phyloP scores from a whole-genome alignment of 2,329 filamentous ascomycete genomes.

The Ophiosphaerella korrae region DNA sequence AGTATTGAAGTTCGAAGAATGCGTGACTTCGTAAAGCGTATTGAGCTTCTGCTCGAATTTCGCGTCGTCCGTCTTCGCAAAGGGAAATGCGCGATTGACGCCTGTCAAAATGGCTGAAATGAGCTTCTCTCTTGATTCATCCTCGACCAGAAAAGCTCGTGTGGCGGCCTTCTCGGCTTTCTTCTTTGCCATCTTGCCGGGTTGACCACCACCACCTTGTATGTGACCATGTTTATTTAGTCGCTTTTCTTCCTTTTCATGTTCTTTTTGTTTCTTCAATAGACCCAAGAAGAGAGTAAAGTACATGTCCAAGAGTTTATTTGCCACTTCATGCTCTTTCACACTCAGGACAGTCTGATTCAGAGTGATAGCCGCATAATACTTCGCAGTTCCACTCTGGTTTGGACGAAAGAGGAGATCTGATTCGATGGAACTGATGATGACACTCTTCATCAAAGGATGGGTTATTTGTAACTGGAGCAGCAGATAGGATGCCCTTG shows the following conservation, averaged over 20 bases:
- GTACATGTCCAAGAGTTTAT: slow-evolving; percentile 84
- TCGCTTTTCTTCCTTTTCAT: slow-evolving; percentile 46
- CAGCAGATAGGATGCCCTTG: slow-evolving; percentile 89
- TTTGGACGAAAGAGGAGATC: slow-evolving; percentile 86
- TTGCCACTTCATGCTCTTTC: slow-evolving; percentile 81
- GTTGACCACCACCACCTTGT: slow-evolving; percentile 61
- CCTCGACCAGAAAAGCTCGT: slow-evolving; percentile 50
- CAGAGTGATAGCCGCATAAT: slow-evolving; percentile 94
- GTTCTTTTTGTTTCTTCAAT: slow-evolving; percentile 66
- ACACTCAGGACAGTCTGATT: slow-evolving; percentile 93
- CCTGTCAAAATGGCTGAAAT: slow-evolving; percentile 90
- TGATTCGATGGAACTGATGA: slow-evolving; percentile 83
- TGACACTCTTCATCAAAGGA: slow-evolving; percentile 89
- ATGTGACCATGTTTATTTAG: slow-evolving; percentile 56
- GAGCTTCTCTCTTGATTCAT: slow-evolving; percentile 85
- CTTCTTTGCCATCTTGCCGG: slow-evolving; percentile 59
- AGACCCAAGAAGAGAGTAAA: slow-evolving; percentile 86
- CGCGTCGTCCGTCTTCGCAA: slow-evolving; percentile 78
- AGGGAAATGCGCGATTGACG: slow-evolving; percentile 94
- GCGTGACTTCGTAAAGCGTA: slow-evolving; percentile 92
- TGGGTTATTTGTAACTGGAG: slow-evolving; percentile 87
- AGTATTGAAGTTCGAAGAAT: slow-evolving; percentile 98
- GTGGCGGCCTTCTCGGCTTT: slow-evolving; percentile 52
- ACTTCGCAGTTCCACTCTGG: slow-evolving; percentile 86
- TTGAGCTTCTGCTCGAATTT: slow-evolving; percentile 89